A percentile compares a stretch with the other conserved stretches of the same genome.
These are phyloP conservation scores for Pseudopyrenochaeta lycopersici DNA, from an alignment of 2,329 filamentous ascomycete species.

Conservation along the genomic window DNA sequence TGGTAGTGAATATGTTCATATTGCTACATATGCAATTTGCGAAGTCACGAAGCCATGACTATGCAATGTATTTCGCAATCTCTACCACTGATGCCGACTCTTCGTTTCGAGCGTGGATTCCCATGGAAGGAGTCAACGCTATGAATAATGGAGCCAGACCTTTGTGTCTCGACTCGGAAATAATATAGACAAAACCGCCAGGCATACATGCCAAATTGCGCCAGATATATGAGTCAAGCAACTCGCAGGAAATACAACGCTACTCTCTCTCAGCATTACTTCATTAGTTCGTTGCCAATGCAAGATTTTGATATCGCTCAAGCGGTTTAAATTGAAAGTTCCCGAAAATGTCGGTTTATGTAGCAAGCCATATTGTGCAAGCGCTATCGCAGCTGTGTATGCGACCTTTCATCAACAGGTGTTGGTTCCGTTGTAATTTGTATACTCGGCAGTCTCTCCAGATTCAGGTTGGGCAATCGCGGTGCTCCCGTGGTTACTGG, in stretches of 20 bases:
- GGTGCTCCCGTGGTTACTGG: constrained; percentile 46
- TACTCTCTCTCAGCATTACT: background rate
- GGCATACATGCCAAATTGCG: background rate
- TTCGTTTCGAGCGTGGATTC: too few relatives aligned
- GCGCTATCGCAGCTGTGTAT: constrained; percentile 15
- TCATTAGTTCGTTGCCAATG: background rate
- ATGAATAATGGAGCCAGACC: too few relatives aligned
- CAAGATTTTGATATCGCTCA: background rate
- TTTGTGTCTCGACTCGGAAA: too few relatives aligned
- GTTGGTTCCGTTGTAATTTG: constrained; percentile 51
- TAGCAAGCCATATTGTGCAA: background rate
- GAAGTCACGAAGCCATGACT: too few relatives aligned
- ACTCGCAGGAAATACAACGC: background rate
- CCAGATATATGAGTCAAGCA: background rate
- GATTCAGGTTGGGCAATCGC: constrained; percentile 48
- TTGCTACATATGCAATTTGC: too few relatives aligned
- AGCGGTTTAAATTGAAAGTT: background rate
- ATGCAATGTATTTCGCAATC: too few relatives aligned
- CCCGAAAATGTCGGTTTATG: background rate
- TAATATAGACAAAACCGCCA: background rate
- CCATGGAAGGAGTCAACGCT: too few relatives aligned
- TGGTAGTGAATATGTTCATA: too few relatives aligned
- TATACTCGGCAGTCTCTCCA: constrained; percentile 55
- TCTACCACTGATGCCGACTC: too few relatives aligned
- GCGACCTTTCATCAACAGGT: constrained; percentile 24